Percentiles rank a stretch among this genome's conserved stretches.
Conservation (phyloP, 176 grass and related monocot species). For the Musa beccarii region DNA sequence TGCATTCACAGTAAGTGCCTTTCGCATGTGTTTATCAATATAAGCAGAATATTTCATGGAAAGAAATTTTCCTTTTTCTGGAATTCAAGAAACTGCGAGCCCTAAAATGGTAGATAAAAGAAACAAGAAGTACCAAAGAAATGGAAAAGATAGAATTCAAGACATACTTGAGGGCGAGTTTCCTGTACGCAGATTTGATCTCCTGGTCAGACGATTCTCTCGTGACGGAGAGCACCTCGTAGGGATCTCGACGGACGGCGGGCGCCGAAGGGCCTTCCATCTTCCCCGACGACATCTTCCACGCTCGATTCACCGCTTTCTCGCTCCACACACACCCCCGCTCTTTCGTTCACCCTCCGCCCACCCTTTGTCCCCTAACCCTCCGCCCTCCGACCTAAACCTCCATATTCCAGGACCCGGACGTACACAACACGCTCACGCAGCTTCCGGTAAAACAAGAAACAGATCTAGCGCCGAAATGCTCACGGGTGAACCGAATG, state of each 20-base stretch:
- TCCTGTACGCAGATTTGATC: slow-evolving; percentile 95
- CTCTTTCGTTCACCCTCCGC: background rate
- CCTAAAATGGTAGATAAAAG: background rate
- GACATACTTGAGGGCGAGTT: slow-evolving; percentile 84
- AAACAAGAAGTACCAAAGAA: background rate
- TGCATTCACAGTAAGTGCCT: too few species aligned
- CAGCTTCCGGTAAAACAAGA: too few species aligned
- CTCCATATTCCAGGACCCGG: background rate
- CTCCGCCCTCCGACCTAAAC: background rate
- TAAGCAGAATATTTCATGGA: too few species aligned
- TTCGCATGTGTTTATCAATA: too few species aligned
- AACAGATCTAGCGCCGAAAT: too few species aligned
- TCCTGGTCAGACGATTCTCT: slow-evolving; percentile 93
- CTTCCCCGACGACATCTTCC: slow-evolving; percentile 66
- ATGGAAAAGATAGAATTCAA: background rate
- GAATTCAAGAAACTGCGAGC: background rate
- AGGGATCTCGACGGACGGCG: slow-evolving; percentile 69
- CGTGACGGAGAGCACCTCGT: slow-evolving; percentile 81
- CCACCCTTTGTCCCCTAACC: background rate
- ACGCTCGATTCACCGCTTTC: background rate
- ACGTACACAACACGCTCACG: background rate
- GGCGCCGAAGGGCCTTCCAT: slow-evolving; percentile 91
- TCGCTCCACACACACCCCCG: background rate
- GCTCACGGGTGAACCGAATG: too few species aligned
- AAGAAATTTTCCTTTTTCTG: too few species aligned